A percentile compares a stretch with the other conserved stretches of the same genome.
These are phyloP conservation scores for Mortierella sp. DNA, from an alignment of 371 early-diverging fungal species.

Conservation along the genomic window DNA sequence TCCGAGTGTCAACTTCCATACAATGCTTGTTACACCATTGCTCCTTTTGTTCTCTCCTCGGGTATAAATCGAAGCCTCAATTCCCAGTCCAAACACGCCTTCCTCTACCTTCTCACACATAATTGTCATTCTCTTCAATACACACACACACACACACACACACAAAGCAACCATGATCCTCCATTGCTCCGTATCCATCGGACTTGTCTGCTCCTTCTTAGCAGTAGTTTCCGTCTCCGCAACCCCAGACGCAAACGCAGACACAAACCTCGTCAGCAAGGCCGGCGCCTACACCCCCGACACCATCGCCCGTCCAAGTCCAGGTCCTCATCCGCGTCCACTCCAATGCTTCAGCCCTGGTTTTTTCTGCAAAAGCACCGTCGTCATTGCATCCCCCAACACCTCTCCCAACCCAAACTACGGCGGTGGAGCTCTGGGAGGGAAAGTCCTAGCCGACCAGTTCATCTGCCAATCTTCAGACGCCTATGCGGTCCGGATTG, in stretches of 20 bases:
- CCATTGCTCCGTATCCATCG: not conserved
- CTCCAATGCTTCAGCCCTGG: conserved; percentile 20
- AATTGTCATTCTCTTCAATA: not conserved
- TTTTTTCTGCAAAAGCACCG: conserved; percentile 13
- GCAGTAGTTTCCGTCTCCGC: not conserved
- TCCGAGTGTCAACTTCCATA: not conserved
- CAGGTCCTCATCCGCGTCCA: not conserved
- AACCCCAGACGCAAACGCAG: not conserved
- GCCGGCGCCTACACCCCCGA: not conserved
- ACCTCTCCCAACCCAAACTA: not conserved
- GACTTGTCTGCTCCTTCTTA: not conserved
- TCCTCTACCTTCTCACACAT: not conserved
- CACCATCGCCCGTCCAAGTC: not conserved
- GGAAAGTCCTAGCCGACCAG: not conserved
- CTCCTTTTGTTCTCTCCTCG: no score
- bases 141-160: no score
- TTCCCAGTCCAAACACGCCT: not conserved
- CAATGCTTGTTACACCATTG: not conserved
- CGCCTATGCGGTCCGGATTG: conserved; percentile 5
- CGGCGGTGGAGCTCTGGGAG: not conserved
- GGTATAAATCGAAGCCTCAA: not conserved
- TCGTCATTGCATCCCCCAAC: not conserved
- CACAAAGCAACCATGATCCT: not conserved
- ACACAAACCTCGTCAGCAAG: not conserved
- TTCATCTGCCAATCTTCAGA: conserved; percentile 10